These are phyloP conservation scores for Leptomonas seymouri DNA, from an alignment of 208 protist species.

Conservation along the genomic window DNA sequence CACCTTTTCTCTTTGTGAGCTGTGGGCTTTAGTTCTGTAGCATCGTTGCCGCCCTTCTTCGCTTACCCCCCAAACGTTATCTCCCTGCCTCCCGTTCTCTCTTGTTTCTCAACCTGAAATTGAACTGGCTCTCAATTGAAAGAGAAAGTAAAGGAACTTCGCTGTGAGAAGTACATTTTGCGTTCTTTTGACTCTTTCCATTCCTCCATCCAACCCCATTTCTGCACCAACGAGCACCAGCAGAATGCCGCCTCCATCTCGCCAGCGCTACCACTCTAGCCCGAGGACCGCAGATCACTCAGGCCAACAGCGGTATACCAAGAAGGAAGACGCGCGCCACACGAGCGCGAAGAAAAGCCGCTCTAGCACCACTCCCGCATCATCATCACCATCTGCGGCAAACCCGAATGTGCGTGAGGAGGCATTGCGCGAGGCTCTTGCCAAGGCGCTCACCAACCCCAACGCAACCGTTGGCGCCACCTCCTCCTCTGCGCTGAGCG, in stretches of 20 bases:
- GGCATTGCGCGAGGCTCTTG: slow-evolving; percentile 38
- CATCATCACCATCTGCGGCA: slow-evolving; percentile 8
- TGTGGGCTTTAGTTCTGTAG: no score
- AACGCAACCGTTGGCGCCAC: neutral
- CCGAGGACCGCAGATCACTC: neutral
- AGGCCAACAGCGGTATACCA: slow-evolving; percentile 11
- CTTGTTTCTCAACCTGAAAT: no score
- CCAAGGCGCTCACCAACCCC: slow-evolving; percentile 39
- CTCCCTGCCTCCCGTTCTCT: no score
- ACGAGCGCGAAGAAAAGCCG: slow-evolving; percentile 6
- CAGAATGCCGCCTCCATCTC: slow-evolving; percentile 15
- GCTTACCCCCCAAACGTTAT: no score
- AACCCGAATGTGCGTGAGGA: slow-evolving; percentile 29
- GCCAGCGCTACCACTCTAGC: slow-evolving; percentile 17
- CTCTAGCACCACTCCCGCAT: neutral
- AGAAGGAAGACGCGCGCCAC: slow-evolving; percentile 14
- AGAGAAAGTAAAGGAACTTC: no score
- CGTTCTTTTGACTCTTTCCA: neutral
- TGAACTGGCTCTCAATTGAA: no score
- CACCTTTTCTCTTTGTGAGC: no score
- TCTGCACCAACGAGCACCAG: no score
- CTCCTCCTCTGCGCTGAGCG: neutral
- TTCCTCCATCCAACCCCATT: neutral
- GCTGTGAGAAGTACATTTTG: neutral
- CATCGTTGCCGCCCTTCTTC: no score